A percentile compares a stretch with the other conserved stretches of the same genome.
phyloP scores from a whole-genome alignment of 2,329 filamentous ascomycete genomes.

The Fusarium sacchari region DNA sequence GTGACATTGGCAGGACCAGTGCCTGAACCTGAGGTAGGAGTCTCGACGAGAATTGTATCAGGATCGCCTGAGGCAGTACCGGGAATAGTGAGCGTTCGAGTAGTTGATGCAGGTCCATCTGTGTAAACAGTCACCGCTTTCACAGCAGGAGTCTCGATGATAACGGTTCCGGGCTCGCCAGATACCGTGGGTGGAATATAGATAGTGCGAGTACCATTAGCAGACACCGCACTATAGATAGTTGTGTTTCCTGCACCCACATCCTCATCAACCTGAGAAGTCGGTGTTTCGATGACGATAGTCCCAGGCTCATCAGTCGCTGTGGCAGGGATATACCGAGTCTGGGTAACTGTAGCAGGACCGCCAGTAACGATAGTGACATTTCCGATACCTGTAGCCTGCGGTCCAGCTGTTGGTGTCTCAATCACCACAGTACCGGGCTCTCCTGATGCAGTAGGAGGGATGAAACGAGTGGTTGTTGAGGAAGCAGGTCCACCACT shows the following conservation, averaged over 20 bases:
- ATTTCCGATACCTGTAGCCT: conserved; percentile 8
- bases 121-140: neutral
- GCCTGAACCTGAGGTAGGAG: neutral
- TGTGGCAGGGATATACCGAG: conserved; percentile 2
- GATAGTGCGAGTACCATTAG: neutral
- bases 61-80: neutral
- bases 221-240: neutral
- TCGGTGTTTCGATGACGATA: neutral
- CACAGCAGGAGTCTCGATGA: conserved; percentile 5
- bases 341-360: neutral
- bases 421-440: conserved; percentile 11
- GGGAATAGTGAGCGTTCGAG: neutral
- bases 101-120: neutral
- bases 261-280: neutral
- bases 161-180: conserved; percentile 1
- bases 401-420: conserved; percentile 9
- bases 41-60: conserved; percentile 7
- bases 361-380: conserved; percentile 1
- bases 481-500: neutral
- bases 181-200: conserved; percentile 1
- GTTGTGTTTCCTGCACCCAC: neutral
- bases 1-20: neutral
- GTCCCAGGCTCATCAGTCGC: conserved; percentile 3
- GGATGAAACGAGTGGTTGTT: neutral
- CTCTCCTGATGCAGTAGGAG: neutral